Percentiles rank a stretch among this genome's conserved stretches.
Evolutionary conservation across 2,329 filamentous ascomycete species (phyloP).

Genomic region (Ophiostoma sp.): DNA sequence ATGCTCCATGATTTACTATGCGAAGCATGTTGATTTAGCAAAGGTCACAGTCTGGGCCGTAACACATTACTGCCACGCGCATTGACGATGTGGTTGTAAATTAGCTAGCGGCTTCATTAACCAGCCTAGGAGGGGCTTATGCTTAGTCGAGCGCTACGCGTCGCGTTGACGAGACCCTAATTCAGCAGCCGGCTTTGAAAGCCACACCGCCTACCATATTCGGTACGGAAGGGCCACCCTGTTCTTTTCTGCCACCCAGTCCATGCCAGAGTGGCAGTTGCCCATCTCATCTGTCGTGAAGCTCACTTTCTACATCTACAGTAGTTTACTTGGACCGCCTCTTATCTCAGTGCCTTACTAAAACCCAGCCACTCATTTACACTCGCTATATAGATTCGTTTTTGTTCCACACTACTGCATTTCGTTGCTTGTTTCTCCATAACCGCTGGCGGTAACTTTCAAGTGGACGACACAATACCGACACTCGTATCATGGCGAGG

Average conservation of each 20-base stretch:
- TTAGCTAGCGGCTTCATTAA: not conserved
- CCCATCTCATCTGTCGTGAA: not conserved
- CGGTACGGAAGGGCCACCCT: constrained; percentile 14
- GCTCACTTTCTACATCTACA: not conserved
- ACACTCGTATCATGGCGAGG: constrained; percentile 54
- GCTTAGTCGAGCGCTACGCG: not conserved
- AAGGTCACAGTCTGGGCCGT: too few relatives aligned
- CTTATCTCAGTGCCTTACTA: not conserved
- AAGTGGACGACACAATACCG: not conserved
- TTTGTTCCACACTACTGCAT: not conserved
- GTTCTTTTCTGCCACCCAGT: constrained; percentile 18
- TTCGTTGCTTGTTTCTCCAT: not conserved
- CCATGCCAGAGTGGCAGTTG: constrained; percentile 6
- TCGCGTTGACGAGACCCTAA: not conserved
- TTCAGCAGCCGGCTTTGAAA: not conserved
- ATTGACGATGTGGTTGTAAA: not conserved
- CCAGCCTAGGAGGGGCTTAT: not conserved
- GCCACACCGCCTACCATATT: constrained; percentile 24
- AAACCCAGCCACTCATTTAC: constrained; percentile 4
- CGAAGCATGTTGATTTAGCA: not conserved
- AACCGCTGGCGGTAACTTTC: not conserved
- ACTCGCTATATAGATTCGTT: not conserved
- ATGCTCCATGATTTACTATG: not conserved
- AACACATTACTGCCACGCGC: not conserved
- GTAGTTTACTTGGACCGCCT: not conserved